A percentile compares a stretch with the other conserved stretches of the same genome.
Evolutionary conservation across 495 filamentous ascomycete species (phyloP).

Genomic region (Tuber brumale): DNA sequence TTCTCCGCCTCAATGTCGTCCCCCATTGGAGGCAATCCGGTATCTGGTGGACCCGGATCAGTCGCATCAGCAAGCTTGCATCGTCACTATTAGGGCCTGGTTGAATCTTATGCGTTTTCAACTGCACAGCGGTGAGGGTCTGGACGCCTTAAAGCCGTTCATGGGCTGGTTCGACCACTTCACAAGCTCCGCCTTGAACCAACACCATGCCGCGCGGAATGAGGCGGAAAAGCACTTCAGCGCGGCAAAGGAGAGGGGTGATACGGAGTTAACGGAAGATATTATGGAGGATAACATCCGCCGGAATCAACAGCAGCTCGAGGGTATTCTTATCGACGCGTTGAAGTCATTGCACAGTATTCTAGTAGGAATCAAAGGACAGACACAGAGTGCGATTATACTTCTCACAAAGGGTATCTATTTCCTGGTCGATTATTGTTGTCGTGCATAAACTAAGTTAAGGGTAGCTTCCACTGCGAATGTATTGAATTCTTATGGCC

Average conservation of each 20-base stretch:
- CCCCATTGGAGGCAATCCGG: constrained; percentile 62
- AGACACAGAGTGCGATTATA: constrained; percentile 20
- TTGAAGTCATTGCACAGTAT: constrained; percentile 51
- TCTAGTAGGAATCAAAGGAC: constrained; percentile 40
- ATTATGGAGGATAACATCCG: constrained; percentile 53
- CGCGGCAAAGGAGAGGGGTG: constrained; percentile 40
- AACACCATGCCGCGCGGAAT: constrained; percentile 54
- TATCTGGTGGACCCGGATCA: constrained; percentile 68
- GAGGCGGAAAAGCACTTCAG: constrained; percentile 56
- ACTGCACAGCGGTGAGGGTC: constrained; percentile 40
- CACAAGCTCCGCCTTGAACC: constrained; percentile 51
- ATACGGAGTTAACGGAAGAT: constrained; percentile 47
- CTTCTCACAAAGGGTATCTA: constrained; percentile 39
- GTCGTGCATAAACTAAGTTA: neutral
- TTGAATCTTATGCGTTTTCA: constrained; percentile 64
- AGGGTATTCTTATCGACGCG: constrained; percentile 52
- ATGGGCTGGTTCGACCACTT: constrained; percentile 46
- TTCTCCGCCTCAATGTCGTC: constrained; percentile 64
- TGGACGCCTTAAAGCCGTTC: constrained; percentile 40
- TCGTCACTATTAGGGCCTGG: constrained; percentile 78
- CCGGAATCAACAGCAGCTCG: constrained; percentile 58
- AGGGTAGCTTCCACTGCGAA: constrained; percentile 37
- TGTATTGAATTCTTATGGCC: constrained; percentile 45
- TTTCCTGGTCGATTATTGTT: constrained; percentile 29
- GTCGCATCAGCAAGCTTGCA: constrained; percentile 80